Evolutionary conservation across 306 rosid species (phyloP).

Genomic region (Carpinus fangiana): DNA sequence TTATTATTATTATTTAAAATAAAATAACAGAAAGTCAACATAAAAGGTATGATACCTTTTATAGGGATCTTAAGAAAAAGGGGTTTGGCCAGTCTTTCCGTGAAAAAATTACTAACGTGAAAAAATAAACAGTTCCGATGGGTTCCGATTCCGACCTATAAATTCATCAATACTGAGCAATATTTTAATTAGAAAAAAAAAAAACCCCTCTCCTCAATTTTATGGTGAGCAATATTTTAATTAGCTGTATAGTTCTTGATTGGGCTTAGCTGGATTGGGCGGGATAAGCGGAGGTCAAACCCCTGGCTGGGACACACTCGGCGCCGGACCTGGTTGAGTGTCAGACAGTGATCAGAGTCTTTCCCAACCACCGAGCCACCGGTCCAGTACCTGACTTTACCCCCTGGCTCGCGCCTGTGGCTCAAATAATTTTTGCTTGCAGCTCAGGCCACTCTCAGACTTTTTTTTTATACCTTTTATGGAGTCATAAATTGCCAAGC

Average conservation of each 20-base stretch:
- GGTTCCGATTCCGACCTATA: too few relatives aligned
- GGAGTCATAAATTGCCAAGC: constrained; percentile 3
- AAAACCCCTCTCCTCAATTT: neutral
- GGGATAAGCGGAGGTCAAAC: constrained; percentile 54
- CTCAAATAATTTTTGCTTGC: neutral
- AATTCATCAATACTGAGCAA: too few relatives aligned
- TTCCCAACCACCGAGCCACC: neutral
- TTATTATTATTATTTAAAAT: neutral
- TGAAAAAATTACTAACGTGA: too few relatives aligned
- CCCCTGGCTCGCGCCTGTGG: neutral
- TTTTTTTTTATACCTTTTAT: constrained; percentile 7
- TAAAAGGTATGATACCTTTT: neutral
- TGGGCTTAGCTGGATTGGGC: constrained; percentile 49
- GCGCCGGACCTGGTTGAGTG: constrained; percentile 39
- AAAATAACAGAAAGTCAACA: neutral
- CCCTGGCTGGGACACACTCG: constrained; percentile 16
- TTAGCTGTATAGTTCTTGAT: neutral
- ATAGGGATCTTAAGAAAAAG: neutral
- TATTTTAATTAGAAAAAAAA: neutral
- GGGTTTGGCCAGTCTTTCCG: too few relatives aligned
- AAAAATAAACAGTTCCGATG: too few relatives aligned
- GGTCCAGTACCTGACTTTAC: constrained; percentile 1
- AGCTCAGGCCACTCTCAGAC: neutral
- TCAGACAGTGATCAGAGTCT: constrained; percentile 10
- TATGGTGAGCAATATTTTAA: neutral